Evolutionary conservation across 352 stramenopile genomes (phyloP), one percentile per base, ranked within the genome.

Genomic region (Globisporangium recalcitrans): DNA sequence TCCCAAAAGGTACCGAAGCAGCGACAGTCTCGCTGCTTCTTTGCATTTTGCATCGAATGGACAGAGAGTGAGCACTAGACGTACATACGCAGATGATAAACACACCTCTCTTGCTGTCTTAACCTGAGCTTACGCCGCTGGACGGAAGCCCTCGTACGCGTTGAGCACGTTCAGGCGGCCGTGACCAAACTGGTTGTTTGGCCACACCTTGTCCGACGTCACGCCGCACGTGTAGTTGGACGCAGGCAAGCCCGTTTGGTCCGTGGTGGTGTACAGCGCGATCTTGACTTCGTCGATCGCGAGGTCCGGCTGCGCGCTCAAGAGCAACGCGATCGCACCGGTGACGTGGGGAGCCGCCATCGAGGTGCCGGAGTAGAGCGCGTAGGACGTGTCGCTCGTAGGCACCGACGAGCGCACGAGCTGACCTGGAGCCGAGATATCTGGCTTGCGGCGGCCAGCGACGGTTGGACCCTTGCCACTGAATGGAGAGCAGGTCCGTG

Each of bases 181-280:
- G 47, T 73, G 58, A 38, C 71, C 74, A 29, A 49, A 80, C 52
- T 73, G 64, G 62, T 82, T 80, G 64, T 79, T 82, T 5, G 71
- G 74, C 58, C 64, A 73, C 21, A 26, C 58, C 3, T n/a, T 26
- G 58, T 72, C 71, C 11, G 36, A 42, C 4, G 73, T 73, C 13
- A 38, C 36, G 19, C 68, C 69, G 56, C 70, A 81, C 29, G 55
- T 69, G 48, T 70, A 68, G 40, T 59, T 59, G 14, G 24, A 52
- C 14, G 54, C 0, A 3, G 10, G 21, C 24, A 68, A 46, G n/a
- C 27, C 46, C 42, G 22, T 66, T 31, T 65, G 24, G 24, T 55
- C 54, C 21, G 63, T 55, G 7, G 67, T 52, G 10, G 49, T 34
- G 52, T 63, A 59, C 7, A 67, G 29, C 2, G 51, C 48, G 26